Evolutionary conservation across 257 asterid species (phyloP).

Genomic region (Solanum phureja): DNA sequence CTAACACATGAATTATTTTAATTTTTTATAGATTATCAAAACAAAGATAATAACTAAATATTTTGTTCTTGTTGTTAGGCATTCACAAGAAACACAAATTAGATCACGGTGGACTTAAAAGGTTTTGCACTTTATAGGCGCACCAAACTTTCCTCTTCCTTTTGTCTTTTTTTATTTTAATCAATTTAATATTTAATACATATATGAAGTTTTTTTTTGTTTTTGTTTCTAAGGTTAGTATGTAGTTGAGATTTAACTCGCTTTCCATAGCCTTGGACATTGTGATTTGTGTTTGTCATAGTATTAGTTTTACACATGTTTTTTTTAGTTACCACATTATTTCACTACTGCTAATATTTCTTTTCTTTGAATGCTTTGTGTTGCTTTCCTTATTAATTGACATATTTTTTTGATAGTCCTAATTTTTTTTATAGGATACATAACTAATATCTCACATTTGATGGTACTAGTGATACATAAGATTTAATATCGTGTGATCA

Average conservation of each 20-base stretch:
- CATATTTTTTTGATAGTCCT: no score
- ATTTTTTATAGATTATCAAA: not conserved
- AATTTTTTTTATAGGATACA: no score
- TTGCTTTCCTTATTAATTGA: no score
- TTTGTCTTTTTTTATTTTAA: not conserved
- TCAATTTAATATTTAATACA: no score
- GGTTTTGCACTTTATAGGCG: not conserved
- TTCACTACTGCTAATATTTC: no score
- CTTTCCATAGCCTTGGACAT: not conserved
- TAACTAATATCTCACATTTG: no score
- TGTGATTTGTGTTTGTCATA: not conserved
- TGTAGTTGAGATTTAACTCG: not conserved
- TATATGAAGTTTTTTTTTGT: not conserved
- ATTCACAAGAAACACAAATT: not conserved
- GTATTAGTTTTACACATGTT: not conserved
- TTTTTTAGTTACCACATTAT: no score
- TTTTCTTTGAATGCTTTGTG: no score
- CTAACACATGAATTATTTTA: not conserved
- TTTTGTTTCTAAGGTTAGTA: not conserved
- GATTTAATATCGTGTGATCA: no score
- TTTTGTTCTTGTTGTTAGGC: not conserved
- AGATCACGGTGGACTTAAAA: not conserved
- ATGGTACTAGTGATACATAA: no score
- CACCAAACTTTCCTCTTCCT: not conserved
- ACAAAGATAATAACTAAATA: not conserved